A percentile compares a stretch with the other conserved stretches of the same genome.
phyloP scores from a whole-genome alignment of 305 asterid genomes.

The Fraxinus sp. region DNA sequence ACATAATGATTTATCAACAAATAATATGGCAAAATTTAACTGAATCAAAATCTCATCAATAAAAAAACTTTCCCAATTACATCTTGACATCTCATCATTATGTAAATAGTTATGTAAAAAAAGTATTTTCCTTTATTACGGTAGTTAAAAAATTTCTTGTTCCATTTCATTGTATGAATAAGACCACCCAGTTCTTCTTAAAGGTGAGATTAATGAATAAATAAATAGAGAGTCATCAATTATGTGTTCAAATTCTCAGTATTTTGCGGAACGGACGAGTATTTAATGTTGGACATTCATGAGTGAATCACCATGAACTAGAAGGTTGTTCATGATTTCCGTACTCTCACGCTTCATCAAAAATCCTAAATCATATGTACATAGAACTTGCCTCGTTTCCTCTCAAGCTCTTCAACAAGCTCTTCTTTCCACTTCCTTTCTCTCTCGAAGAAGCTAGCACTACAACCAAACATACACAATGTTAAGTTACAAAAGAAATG shows the following conservation, averaged over 20 bases:
- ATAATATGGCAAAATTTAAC: neutral
- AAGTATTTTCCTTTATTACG: neutral
- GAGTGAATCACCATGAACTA: neutral
- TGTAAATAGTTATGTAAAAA: too few species aligned
- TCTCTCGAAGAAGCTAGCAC: conserved; percentile 43
- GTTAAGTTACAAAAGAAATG: neutral
- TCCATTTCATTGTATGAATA: neutral
- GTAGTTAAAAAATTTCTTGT: neutral
- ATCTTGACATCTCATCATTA: too few species aligned
- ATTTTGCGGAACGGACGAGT: neutral
- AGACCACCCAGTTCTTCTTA: neutral
- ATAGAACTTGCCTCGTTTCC: conserved; percentile 71
- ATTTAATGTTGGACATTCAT: neutral
- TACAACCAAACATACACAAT: neutral
- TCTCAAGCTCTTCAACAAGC: conserved; percentile 85
- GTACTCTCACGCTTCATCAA: neutral
- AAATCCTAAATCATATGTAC: neutral
- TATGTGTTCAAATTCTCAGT: neutral
- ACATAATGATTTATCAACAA: neutral
- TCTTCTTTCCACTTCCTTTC: conserved; percentile 94
- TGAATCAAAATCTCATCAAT: neutral
- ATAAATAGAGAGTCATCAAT: neutral
- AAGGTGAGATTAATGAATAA: neutral
- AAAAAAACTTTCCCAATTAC: neutral
- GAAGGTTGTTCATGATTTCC: neutral